phyloP scores from a whole-genome alignment of 192 early-diverging fungal species.

The Bifiguratus adelaidae region DNA sequence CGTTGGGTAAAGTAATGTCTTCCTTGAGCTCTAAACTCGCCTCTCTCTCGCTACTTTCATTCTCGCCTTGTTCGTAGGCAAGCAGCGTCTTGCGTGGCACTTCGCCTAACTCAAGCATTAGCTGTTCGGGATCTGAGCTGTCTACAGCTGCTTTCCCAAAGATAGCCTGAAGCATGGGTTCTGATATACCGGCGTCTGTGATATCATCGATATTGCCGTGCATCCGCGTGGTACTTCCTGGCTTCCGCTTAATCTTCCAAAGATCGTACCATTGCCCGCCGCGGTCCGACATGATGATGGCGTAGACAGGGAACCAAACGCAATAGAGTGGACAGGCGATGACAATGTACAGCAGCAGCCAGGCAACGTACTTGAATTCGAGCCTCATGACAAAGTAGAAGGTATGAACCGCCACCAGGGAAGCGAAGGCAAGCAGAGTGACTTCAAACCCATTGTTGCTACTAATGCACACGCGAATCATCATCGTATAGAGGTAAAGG shows the following conservation, averaged over 20 bases:
- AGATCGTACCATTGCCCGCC: constrained; percentile 22
- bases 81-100: too few species aligned
- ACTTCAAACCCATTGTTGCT: constrained; percentile 9
- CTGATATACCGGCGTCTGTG: background rate
- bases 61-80: too few species aligned
- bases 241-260: constrained; percentile 7
- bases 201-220: constrained; percentile 16
- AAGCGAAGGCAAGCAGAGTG: constrained; percentile 8
- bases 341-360: constrained; percentile 16
- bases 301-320: constrained; percentile 20
- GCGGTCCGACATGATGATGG: constrained; percentile 11
- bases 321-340: constrained; percentile 15
- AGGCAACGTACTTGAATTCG: constrained; percentile 23
- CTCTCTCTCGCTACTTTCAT: too few species aligned
- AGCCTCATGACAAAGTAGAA: constrained; percentile 15
- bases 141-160: too few species aligned
- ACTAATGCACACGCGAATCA: constrained; percentile 14
- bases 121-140: too few species aligned
- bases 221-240: constrained; percentile 6
- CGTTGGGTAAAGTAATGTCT: too few species aligned
- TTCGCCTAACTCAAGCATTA: too few species aligned
- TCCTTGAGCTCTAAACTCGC: too few species aligned
- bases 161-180: too few species aligned
- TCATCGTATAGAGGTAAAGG: constrained; percentile 13
- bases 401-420: constrained; percentile 11